Base-by-base conservation (phyloP, 75 land plant species). In the Pinus albicaulis region DNA sequence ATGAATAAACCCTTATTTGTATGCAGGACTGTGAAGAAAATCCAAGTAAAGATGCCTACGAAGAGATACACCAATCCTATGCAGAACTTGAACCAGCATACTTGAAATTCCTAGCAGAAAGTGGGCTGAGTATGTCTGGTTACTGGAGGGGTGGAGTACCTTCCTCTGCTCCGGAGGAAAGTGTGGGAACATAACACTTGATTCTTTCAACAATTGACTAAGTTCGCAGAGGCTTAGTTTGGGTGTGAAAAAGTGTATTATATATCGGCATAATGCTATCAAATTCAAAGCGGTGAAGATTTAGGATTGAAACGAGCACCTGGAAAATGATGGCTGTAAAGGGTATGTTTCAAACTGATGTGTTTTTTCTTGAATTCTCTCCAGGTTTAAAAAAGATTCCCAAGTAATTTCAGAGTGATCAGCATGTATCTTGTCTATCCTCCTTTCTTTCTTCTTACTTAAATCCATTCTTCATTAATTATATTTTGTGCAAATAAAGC, bases 111-210 rank as follows among this genome's bases (percentile, higher is more conserved):
- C 80, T 85, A 28, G 78, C 86, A 24, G 86, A 85, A 52, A 82
- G 86, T 82, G 86, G 86, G 59, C 77, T 85, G 57, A 73, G 80
- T 13, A 82, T 58, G 64, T 72, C 80, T 77, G 86, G 86, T 38
- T 85, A 85, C 65, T 82, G 86, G 86, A 76, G 86, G 65, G 86
- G 85, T 69, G 85, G 84, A 20, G 62, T 82, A 6, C 83, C 82
- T 31, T 44, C 84, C 55, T 10, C 12, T 48, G 69, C 82, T 44
- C 59, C 82, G 26, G 82, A 80, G 61, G 76, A 68, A 23, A 68
- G 31, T 68, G 41, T 68, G 20, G 16, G 44, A 38, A 64, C 38
- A 31, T 5, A 28, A 64, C 34, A 19, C 26, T 64, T 31, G 28
- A 68, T 41, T 23, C n/a, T 48, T 48, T 48, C 53, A 48, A 48